Percentiles rank a stretch among this genome's conserved stretches.
Conservation (phyloP, 306 rosid genomes). For the Quercus rubra region DNA sequence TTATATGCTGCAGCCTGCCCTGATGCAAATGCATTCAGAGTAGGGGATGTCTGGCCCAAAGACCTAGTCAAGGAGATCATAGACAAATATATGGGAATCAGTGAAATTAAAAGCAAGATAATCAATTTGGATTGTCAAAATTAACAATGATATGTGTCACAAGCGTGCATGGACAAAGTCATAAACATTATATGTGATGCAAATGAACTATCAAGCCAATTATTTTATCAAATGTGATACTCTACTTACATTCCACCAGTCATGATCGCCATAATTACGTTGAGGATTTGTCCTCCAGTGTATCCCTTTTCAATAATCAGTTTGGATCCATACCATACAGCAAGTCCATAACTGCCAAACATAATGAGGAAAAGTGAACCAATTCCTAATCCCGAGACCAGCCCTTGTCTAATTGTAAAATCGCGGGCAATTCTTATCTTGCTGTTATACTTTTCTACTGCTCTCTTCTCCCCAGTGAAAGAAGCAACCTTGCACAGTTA, state of each 20-base stretch:
- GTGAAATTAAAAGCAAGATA: background rate
- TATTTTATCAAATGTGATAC: background rate
- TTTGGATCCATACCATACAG: conserved; percentile 84
- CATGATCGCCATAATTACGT: conserved; percentile 66
- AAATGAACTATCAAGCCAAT: background rate
- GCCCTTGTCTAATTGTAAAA: conserved; percentile 57
- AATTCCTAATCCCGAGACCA: conserved; percentile 59
- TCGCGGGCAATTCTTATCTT: conserved; percentile 60
- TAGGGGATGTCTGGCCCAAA: conserved; percentile 76
- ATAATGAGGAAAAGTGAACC: conserved; percentile 43
- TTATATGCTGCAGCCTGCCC: conserved; percentile 90
- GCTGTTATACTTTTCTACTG: conserved; percentile 55
- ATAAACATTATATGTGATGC: background rate
- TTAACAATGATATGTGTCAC: background rate
- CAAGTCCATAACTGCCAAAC: conserved; percentile 75
- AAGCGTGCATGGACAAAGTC: background rate
- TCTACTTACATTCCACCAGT: conserved; percentile 82
- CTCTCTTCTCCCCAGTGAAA: conserved; percentile 79
- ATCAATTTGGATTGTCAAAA: background rate
- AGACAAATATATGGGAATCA: background rate
- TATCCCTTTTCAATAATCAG: conserved; percentile 61
- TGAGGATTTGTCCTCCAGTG: conserved; percentile 68
- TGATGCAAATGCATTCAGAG: conserved; percentile 73
- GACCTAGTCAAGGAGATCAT: conserved; percentile 38
- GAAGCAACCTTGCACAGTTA: conserved; percentile 66